Evolutionary conservation across 2,329 filamentous ascomycete species (phyloP), one percentile per base, ranked within the genome.

Genomic region (Fonsecaea multimorphosa): DNA sequence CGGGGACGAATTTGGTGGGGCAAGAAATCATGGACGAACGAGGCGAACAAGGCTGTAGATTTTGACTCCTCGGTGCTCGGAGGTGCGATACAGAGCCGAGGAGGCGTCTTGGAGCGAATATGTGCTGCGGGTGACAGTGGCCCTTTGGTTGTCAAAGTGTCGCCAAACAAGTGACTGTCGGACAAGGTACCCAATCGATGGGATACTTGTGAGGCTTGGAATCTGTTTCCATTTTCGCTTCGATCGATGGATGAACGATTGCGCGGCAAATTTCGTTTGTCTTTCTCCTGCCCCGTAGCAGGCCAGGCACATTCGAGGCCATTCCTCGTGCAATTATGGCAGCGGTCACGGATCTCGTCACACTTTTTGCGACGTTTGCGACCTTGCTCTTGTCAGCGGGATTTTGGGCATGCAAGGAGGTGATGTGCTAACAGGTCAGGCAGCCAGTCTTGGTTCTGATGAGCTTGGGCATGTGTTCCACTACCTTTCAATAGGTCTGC

Each of bases 391-490:
- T 46, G 40, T 46, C 40, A 46, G 40, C 40, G 40, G 40, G 4
- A 46, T 46, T 4, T 46, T 46, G 14, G 40, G 40, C 19, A 46
- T 46, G 40, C 4, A 46, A n/a, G 12, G 40, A 16, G 40, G 40
- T 46, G 40, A 46, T 46, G 40, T 46, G 40, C 14, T 46, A n/a
- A 46, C 40, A 46, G 12, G 40, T 46, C 40, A 46, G 40, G 40
- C 40, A 46, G 40, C 40, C 40, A 22, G 40, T 46, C 40, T 46
- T 46, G 40, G 40, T 46, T 46, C 40, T 46, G 40, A 46, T 46
- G 40, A 46, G 19, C 40, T 46, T 46, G 14, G 40, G 40, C 40
- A 46, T 46, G 3, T 46, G 40, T 46, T 46, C 40, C 40, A 46
- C 40, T 16, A 3, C 12, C 16, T 46, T 11, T 22, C 5, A 14